Conservation (phyloP, 148 eudicot species). For the Chenopodium formosanum region DNA sequence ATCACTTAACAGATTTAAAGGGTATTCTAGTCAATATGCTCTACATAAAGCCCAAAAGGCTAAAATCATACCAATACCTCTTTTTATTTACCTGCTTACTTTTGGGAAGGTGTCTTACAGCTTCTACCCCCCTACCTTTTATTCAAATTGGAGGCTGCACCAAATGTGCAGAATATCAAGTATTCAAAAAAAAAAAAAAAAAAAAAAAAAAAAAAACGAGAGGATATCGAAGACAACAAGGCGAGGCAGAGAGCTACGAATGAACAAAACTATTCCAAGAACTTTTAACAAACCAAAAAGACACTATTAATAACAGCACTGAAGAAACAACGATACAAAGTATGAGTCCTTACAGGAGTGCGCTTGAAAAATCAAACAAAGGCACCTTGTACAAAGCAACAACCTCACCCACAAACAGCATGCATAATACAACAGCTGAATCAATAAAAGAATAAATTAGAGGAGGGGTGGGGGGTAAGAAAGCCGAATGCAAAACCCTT, state of each 20-base stretch:
- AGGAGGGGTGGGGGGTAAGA: background rate
- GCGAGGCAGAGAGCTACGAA: background rate
- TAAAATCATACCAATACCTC: background rate
- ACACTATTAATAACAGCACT: constrained; percentile 2
- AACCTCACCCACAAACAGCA: constrained; percentile 13
- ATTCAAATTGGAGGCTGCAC: constrained; percentile 1
- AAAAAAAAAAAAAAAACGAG: background rate
- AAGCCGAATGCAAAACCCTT: constrained; percentile 22
- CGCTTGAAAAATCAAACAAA: constrained; percentile 2
- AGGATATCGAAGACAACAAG: background rate
- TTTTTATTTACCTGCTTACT: background rate
- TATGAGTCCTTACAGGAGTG: constrained; percentile 15
- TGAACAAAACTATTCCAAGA: background rate
- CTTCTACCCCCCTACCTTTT: background rate
- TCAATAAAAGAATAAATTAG: constrained; percentile 27
- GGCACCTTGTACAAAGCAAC: constrained; percentile 13
- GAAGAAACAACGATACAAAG: constrained; percentile 18
- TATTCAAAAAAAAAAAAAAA: background rate
- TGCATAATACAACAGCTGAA: constrained; percentile 26
- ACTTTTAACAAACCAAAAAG: background rate
- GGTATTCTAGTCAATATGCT: background rate
- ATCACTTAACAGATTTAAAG: background rate
- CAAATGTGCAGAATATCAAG: background rate
- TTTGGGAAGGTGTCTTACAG: background rate
- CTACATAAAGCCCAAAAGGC: background rate